Evolutionary conservation across 768 basidiomycete genomes (phyloP).

Genomic region (Lactarius sanguifluus): DNA sequence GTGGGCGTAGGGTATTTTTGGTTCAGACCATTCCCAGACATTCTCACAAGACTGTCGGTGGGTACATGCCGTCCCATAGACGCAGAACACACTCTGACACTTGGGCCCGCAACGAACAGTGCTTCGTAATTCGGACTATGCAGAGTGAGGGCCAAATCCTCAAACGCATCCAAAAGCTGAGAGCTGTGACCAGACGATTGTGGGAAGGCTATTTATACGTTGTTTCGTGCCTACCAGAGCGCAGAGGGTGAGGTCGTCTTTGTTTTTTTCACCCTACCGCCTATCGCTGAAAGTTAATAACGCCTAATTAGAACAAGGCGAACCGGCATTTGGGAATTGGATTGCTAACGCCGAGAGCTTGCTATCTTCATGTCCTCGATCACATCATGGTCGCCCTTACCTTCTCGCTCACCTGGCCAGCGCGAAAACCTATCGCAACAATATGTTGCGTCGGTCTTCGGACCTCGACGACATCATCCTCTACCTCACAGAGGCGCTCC

Average conservation of each 20-base stretch:
- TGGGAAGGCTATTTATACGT: neutral
- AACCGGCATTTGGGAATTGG: constrained; percentile 3
- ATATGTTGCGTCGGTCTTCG: neutral
- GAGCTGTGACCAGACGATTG: neutral
- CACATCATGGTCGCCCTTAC: constrained; percentile 6
- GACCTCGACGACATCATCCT: constrained; percentile 10
- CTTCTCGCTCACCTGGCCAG: constrained; percentile 1
- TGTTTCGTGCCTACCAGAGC: neutral
- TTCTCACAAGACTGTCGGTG: neutral
- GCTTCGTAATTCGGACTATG: neutral
- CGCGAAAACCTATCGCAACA: neutral
- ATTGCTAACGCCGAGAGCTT: constrained; percentile 2
- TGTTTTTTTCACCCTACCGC: neutral
- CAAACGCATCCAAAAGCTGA: neutral
- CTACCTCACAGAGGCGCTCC: constrained; percentile 2
- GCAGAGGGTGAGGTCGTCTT: neutral
- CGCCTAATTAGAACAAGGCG: constrained; percentile 1
- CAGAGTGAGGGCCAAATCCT: neutral
- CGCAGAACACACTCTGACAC: neutral
- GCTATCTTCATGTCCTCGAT: neutral
- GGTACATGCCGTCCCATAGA: neutral
- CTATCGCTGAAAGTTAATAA: neutral
- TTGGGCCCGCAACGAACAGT: neutral
- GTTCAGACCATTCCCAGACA: neutral
- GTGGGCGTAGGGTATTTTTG: neutral